Evolutionary conservation across 83 land plant species (phyloP).

Genomic region (Picea abies): DNA sequence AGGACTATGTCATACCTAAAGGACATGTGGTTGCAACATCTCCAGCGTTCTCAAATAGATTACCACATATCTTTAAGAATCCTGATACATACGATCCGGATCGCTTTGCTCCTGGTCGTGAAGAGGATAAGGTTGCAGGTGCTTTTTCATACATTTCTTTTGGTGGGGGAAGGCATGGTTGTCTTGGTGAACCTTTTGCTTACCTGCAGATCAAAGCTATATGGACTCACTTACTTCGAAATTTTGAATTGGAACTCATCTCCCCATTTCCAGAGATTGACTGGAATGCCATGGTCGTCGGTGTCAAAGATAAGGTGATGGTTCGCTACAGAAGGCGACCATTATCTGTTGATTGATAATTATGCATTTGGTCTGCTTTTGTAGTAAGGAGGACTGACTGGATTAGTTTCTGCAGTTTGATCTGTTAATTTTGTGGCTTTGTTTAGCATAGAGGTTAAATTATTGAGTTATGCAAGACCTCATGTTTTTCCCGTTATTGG

Average conservation of each 20-base stretch:
- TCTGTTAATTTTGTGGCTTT: not conserved
- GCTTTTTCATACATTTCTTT: constrained; percentile 92
- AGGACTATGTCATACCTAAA: constrained; percentile 83
- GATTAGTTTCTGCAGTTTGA: constrained; percentile 1
- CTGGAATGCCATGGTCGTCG: constrained; percentile 99
- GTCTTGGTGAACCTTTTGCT: constrained; percentile 96
- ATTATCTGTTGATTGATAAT: constrained; percentile 33
- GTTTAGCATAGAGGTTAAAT: not conserved
- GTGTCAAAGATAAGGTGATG: constrained; percentile 94
- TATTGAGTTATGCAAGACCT: not conserved
- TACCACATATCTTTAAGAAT: constrained; percentile 83
- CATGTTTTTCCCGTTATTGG: not conserved
- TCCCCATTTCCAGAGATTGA: constrained; percentile 95
- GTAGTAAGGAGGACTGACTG: not conserved
- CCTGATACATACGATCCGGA: constrained; percentile 91
- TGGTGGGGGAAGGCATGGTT: constrained; percentile 98
- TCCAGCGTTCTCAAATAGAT: constrained; percentile 90
- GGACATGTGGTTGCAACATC: constrained; percentile 97
- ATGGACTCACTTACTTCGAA: constrained; percentile 89
- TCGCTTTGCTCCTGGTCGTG: constrained; percentile 81
- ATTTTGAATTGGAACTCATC: constrained; percentile 91
- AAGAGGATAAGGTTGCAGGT: constrained; percentile 90
- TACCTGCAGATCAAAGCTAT: constrained; percentile 97
- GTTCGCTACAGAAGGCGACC: constrained; percentile 84
- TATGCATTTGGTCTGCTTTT: not conserved